Evolutionary conservation across 2,329 filamentous ascomycete genomes (phyloP), one percentile per base, ranked within the genome.

Genomic region (Cordyceps cateniannulata): DNA sequence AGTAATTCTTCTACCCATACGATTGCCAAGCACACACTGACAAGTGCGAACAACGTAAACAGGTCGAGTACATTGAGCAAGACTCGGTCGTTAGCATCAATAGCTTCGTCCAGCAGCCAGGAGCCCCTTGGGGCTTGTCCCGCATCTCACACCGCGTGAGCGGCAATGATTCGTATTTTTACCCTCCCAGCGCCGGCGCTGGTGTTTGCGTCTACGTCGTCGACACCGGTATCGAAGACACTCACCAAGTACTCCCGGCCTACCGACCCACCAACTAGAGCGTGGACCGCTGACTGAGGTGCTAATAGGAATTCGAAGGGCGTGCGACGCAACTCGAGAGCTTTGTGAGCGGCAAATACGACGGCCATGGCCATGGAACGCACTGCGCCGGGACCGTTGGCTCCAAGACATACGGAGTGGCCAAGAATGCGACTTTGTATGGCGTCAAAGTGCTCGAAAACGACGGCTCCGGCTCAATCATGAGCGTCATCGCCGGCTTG

Each of bases 381-480:
- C 67, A 71, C 55, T 65, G 65, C 47, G 65, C 69, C 20, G 67
- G 67, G 12, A 67, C 65, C 38, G 66, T 69, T 35, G 68, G 68
- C 53, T 64, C 63, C 59, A 63, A 59, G 57, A 67, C 65, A 3
- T 68, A 65, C 29, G 69, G 69, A 32, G 67, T 78, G 8, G 75
- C 76, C 12, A 79, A 77, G 69, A 71, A 72, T 63, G 69, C 71
- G 5, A 70, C 67, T n/a, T 65, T 79, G 29, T 67, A 77, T 29
- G 75, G 73, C 14, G 73, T 78, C 61, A 78, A 79, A 69, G 74
- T 78, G 25, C 69, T 77, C n/a, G 68, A 63, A 70, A 5, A 69
- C 61, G 62, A 64, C 42, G 71, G 73, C 60, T 70, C 68, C n/a
- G 72, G 73, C 50, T 66, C 68, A 49, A 71, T 67, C 63, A 73